Evolutionary conservation across 495 filamentous ascomycete species (phyloP).

Genomic region (Antarctomyces pellizariae): DNA sequence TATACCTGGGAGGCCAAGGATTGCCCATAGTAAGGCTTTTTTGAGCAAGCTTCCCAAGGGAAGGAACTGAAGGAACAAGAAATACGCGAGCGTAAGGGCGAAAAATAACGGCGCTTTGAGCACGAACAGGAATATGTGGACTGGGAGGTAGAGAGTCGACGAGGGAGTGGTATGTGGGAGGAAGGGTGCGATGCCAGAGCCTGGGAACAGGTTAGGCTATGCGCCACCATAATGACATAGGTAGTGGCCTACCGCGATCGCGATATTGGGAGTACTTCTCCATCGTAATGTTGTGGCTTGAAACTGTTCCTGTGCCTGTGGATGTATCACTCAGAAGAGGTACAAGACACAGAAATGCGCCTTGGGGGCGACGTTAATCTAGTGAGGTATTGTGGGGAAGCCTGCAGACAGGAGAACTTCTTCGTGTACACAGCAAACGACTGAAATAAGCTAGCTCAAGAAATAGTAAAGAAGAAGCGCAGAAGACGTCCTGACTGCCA

Average conservation of each 20-base stretch:
- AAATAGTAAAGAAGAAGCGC: no score
- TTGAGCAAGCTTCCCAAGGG: constrained; percentile 57
- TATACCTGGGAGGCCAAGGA: constrained; percentile 67
- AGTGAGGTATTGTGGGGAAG: no score
- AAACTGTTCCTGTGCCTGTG: constrained; percentile 5
- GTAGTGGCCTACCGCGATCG: constrained; percentile 49
- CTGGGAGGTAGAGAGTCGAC: constrained; percentile 31
- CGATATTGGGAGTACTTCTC: constrained; percentile 95
- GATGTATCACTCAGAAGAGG: constrained; percentile 10
- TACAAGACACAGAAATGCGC: no score
- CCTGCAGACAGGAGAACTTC: no score
- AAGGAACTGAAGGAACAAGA: constrained; percentile 62
- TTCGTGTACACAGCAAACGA: no score
- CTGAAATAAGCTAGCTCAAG: no score
- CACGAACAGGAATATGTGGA: constrained; percentile 49
- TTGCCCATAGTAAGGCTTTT: constrained; percentile 67
- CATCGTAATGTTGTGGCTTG: constrained; percentile 26
- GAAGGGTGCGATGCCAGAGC: constrained; percentile 90
- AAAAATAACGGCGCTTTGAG: constrained; percentile 63
- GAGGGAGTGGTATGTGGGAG: constrained; percentile 46
- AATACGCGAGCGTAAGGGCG: constrained; percentile 41
- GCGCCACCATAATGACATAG: constrained; percentile 1
- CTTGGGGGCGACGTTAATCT: no score
- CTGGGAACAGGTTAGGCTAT: constrained; percentile 25
- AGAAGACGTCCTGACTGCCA: no score